Evolutionary conservation across 345 rosid species (phyloP).

Genomic region (Pelargonium nanum): DNA sequence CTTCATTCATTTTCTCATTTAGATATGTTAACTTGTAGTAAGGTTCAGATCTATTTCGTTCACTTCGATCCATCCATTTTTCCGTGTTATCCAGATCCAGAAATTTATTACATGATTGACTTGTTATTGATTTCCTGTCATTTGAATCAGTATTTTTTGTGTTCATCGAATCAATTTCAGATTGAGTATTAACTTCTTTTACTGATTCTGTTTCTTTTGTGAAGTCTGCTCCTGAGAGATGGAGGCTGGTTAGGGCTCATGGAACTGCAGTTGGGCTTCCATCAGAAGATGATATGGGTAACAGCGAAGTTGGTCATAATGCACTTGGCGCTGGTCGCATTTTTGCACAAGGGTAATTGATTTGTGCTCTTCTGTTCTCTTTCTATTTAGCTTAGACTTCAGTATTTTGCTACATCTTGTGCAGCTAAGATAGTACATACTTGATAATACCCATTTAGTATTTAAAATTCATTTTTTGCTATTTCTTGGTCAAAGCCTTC

Average conservation of each 20-base stretch:
- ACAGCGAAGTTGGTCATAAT: conserved; percentile 98
- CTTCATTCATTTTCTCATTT: too few species aligned
- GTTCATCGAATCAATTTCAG: neutral
- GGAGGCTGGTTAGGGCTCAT: conserved; percentile 90
- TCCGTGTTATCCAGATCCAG: neutral
- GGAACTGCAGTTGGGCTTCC: conserved; percentile 94
- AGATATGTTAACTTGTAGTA: neutral
- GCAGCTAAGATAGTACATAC: too few species aligned
- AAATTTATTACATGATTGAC: neutral
- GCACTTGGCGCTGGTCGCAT: conserved; percentile 99
- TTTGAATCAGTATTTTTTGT: neutral
- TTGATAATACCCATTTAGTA: too few species aligned
- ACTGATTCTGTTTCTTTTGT: neutral
- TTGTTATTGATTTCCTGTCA: too few species aligned
- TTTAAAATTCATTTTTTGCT: too few species aligned
- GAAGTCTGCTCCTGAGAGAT: conserved; percentile 65
- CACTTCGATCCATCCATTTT: too few species aligned
- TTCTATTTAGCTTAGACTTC: neutral
- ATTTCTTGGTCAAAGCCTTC: too few species aligned
- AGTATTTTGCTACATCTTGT: too few species aligned
- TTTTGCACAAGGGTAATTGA: conserved; percentile 66
- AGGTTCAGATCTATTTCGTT: neutral
- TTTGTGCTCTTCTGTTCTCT: neutral
- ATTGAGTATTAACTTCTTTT: neutral
- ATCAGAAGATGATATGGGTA: conserved; percentile 96